phyloP scores from a whole-genome alignment of 2,329 filamentous ascomycete species.

The Curvularia sp. region DNA sequence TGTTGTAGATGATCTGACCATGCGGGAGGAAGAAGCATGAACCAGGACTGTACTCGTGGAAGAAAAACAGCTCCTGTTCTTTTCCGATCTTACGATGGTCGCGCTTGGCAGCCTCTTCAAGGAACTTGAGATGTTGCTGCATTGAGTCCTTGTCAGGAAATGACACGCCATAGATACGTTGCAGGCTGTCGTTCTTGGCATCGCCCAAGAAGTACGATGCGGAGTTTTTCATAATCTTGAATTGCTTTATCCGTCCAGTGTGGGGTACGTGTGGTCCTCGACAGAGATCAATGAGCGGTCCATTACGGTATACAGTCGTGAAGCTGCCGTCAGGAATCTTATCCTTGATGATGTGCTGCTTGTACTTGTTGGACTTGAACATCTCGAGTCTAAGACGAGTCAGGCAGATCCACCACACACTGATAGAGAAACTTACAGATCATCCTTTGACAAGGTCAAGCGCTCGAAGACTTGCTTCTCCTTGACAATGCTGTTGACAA shows the following conservation, averaged over 20 bases:
- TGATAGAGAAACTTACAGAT: slow-evolving; percentile 60
- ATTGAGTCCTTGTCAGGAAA: slow-evolving; percentile 97
- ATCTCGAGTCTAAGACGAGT: slow-evolving; percentile 69
- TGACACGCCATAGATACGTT: slow-evolving; percentile 95
- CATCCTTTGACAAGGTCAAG: slow-evolving; percentile 85
- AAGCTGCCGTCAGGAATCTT: slow-evolving; percentile 87
- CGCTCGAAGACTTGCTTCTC: slow-evolving; percentile 96
- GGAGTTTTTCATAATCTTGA: slow-evolving; percentile 88
- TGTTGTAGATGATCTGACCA: slow-evolving; percentile 92
- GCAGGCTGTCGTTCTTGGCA: slow-evolving; percentile 90
- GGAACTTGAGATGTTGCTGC: slow-evolving; percentile 89
- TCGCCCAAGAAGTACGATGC: slow-evolving; percentile 94
- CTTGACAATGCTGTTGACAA: slow-evolving; percentile 86
- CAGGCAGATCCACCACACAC: not conserved
- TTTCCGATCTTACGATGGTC: slow-evolving; percentile 93
- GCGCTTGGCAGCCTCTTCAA: slow-evolving; percentile 97
- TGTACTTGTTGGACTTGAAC: slow-evolving; percentile 98
- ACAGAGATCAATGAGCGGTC: slow-evolving; percentile 93
- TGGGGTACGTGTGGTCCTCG: slow-evolving; percentile 93
- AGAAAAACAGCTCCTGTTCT: slow-evolving; percentile 98
- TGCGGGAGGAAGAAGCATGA: slow-evolving; percentile 92
- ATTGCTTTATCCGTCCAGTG: slow-evolving; percentile 92
- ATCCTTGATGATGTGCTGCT: slow-evolving; percentile 95
- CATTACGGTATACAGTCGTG: slow-evolving; percentile 94
- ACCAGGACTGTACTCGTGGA: slow-evolving; percentile 91